Conservation (phyloP, 2,329 filamentous ascomycete genomes). For the Colletotrichum brevisporum region DNA sequence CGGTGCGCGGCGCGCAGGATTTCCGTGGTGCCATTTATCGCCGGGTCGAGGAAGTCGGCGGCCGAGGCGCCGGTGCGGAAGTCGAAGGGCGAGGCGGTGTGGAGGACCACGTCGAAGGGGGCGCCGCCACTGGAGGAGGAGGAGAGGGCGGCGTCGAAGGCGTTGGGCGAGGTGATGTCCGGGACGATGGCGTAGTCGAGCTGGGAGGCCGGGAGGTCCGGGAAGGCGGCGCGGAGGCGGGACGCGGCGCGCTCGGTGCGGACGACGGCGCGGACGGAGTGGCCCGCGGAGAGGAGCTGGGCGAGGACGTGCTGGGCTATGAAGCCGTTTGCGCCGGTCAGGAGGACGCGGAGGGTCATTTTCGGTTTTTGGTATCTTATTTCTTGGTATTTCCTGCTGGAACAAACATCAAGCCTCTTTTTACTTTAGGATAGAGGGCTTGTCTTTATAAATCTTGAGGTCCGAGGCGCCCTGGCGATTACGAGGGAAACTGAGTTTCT, state of each 20-base stretch:
- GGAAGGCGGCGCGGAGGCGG: conserved; percentile 12
- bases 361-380: not conserved
- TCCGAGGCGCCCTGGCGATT: too few relatives aligned
- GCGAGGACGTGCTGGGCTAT: conserved; percentile 57
- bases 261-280: conserved; percentile 57
- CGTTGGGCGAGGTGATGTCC: conserved; percentile 50
- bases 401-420: too few relatives aligned
- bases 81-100: conserved; percentile 83
- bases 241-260: conserved; percentile 40
- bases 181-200: conserved; percentile 49
- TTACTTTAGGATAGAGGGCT: too few relatives aligned
- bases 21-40: conserved; percentile 65
- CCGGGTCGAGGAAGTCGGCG: conserved; percentile 67
- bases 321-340: conserved; percentile 60
- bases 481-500: too few relatives aligned
- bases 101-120: conserved; percentile 81
- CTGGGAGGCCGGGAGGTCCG: conserved; percentile 17
- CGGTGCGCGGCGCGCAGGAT: conserved; percentile 63
- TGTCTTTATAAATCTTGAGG: too few relatives aligned
- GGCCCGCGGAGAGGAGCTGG: conserved; percentile 52
- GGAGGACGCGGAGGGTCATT: conserved; percentile 32
- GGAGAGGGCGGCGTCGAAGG: conserved; percentile 52
- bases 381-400: not conserved
- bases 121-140: too few relatives aligned
- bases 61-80: conserved; percentile 69